Base-by-base conservation (phyloP, 805 yeast genomes). In the Maudiozyma turicensis region DNA sequence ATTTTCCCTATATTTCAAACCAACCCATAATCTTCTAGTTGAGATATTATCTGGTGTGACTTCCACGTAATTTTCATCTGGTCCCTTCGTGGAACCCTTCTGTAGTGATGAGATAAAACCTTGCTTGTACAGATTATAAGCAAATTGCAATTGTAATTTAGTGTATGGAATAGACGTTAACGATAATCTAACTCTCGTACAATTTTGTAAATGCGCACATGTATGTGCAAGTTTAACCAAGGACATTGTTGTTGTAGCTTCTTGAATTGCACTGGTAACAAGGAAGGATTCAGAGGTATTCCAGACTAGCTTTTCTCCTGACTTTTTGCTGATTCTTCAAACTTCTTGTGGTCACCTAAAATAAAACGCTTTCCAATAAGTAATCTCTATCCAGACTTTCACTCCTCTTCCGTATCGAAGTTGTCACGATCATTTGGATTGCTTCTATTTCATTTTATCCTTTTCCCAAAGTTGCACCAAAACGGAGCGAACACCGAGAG, bases 181-280 rank as follows among this genome's bases (percentile, higher is more conserved):
- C 9, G 91, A 76, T 42, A 81, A 70, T 60, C 80, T 79, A 45
- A 86, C 91, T 65, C 84, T 77, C 13, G 86, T 76, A 58, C 91
- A 87, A 69, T 93, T 93, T 66, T 88, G 95, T 53, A 93, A 65
- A 63, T 91, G 98, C 26, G 95, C 81, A 63, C 96, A 86, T 41
- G 85, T 74, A 70, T 88, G 78, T 11, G 91, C 93, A 53, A 93
- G 75, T 55, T 82, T 84, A 45, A 85, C 95, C 48, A 90, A 74
- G 33, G 96, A 89, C 96, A 91, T 89, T 14, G 40, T 38, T 38
- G 40, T 38, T 8, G 3, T n/a, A 32, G 13, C 5, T 32, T 32
- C 34, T 32, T 8, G 13, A 32, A 11, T 9, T 32, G 13, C 38
- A 11, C 15, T 35, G 11, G 8, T 6, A 8, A 33, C 6, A 33